phyloP scores from a whole-genome alignment of 257 asterid species.

The Solanum pinnatisectum region DNA sequence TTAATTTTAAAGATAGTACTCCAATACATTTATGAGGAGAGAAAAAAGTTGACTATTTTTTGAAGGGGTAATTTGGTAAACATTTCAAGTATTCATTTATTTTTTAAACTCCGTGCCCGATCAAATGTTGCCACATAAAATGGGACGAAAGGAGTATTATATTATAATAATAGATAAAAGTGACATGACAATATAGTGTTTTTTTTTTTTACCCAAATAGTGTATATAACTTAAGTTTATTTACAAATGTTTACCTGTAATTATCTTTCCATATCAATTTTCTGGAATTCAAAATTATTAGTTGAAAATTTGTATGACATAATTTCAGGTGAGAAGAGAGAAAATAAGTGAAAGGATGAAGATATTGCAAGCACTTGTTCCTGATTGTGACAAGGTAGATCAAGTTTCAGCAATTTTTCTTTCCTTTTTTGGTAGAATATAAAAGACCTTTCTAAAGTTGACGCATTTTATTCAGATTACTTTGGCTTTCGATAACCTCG shows the following conservation, averaged over 20 bases:
- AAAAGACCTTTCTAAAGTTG: neutral
- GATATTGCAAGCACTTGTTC: slow-evolving; percentile 65
- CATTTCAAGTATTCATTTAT: too few species aligned
- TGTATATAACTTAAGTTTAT: neutral
- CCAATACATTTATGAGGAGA: too few species aligned
- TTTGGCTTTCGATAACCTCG: neutral
- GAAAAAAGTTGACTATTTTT: too few species aligned
- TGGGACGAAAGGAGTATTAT: too few species aligned
- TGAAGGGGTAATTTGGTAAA: too few species aligned
- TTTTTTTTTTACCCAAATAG: neutral
- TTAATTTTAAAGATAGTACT: too few species aligned
- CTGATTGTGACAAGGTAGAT: slow-evolving; percentile 82
- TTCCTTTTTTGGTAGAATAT: neutral
- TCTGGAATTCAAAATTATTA: neutral
- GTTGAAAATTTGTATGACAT: neutral
- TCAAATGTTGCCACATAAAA: too few species aligned
- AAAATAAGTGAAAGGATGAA: slow-evolving; percentile 81
- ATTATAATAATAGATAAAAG: neutral
- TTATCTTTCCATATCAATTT: neutral
- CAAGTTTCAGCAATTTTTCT: neutral
- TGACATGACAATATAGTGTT: neutral
- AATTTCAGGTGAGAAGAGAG: slow-evolving; percentile 61
- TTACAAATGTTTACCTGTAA: neutral
- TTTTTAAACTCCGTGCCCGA: too few species aligned
- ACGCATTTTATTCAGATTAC: neutral